phyloP scores from a whole-genome alignment of 1,139 yeast genomes.

The Candida sanyaensis region DNA sequence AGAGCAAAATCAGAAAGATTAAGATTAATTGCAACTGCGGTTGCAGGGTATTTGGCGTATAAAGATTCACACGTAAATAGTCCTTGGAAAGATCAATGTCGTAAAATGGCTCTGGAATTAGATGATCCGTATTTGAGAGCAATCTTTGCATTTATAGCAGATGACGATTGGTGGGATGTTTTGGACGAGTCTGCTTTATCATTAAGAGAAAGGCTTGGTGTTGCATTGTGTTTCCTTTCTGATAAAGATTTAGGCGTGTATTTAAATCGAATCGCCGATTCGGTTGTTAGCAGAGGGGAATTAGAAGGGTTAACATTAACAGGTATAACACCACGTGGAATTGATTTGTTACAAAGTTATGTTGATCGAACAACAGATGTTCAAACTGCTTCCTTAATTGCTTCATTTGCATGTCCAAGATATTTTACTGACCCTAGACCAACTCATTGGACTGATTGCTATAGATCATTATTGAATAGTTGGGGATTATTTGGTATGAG shows the following conservation, averaged over 20 bases:
- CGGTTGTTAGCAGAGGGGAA: conserved; percentile 77
- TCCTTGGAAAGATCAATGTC: conserved; percentile 93
- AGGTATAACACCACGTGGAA: conserved; percentile 83
- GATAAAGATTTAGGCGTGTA: conserved; percentile 75
- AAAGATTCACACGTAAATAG: conserved; percentile 63
- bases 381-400: conserved; percentile 85
- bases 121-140: conserved; percentile 90
- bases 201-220: conserved; percentile 82
- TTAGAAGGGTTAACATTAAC: conserved; percentile 88
- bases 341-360: conserved; percentile 80
- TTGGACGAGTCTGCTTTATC: conserved; percentile 89
- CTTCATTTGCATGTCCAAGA: conserved; percentile 80
- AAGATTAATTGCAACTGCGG: conserved; percentile 86
- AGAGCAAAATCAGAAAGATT: conserved; percentile 62
- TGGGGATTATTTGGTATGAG: conserved; percentile 80
- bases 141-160: conserved; percentile 90
- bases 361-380: conserved; percentile 90
- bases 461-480: conserved; percentile 73
- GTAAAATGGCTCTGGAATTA: conserved; percentile 80
- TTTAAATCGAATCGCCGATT: conserved; percentile 66
- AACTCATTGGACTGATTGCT: conserved; percentile 75
- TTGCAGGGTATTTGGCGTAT: conserved; percentile 88
- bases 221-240: conserved; percentile 80
- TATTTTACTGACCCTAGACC: conserved; percentile 73
- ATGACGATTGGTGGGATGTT: conserved; percentile 96